A percentile compares a stretch with the other conserved stretches of the same genome.
Conservation (phyloP, 495 filamentous ascomycete genomes). For the Xylaria curta region DNA sequence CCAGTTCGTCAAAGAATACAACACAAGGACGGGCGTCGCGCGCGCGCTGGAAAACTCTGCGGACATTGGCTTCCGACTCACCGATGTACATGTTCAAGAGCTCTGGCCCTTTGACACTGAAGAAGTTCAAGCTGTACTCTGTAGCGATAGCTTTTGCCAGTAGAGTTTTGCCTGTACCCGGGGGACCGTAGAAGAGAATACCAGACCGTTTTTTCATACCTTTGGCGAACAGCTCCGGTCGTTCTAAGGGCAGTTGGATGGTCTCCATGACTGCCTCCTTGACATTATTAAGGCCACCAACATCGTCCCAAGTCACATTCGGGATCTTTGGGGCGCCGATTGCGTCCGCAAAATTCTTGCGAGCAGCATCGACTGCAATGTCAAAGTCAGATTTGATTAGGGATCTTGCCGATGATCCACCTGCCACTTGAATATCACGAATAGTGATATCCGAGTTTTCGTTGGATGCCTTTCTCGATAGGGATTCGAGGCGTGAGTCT, state of each 20-base stretch:
- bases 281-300: conserved; percentile 90
- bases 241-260: conserved; percentile 89
- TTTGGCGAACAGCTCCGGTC: conserved; percentile 94
- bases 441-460: conserved; percentile 60
- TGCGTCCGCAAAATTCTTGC: conserved; percentile 96
- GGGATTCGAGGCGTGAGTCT: conserved; percentile 70
- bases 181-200: conserved; percentile 97
- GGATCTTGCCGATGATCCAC: conserved; percentile 77
- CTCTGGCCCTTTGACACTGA: conserved; percentile 97
- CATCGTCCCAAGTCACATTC: conserved; percentile 95
- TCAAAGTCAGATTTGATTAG: conserved; percentile 91
- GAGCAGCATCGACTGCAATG: conserved; percentile 85
- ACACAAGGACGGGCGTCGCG: conserved; percentile 96
- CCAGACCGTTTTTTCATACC: conserved; percentile 99
- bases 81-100: conserved; percentile 99
- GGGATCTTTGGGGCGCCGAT: conserved; percentile 99
- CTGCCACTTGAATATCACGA: conserved; percentile 86
- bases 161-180: conserved; percentile 95
- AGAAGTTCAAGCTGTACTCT: conserved; percentile 98
- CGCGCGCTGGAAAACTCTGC: conserved; percentile 92
- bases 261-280: conserved; percentile 97
- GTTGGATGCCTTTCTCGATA: conserved; percentile 57
- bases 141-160: conserved; percentile 98
- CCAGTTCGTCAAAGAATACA: conserved; percentile 98
- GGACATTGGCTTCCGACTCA: conserved; percentile 96